Percentiles rank a stretch among this genome's conserved stretches.
phyloP scores from a whole-genome alignment of 495 filamentous ascomycete species.

The Trichoderma erinaceum region DNA sequence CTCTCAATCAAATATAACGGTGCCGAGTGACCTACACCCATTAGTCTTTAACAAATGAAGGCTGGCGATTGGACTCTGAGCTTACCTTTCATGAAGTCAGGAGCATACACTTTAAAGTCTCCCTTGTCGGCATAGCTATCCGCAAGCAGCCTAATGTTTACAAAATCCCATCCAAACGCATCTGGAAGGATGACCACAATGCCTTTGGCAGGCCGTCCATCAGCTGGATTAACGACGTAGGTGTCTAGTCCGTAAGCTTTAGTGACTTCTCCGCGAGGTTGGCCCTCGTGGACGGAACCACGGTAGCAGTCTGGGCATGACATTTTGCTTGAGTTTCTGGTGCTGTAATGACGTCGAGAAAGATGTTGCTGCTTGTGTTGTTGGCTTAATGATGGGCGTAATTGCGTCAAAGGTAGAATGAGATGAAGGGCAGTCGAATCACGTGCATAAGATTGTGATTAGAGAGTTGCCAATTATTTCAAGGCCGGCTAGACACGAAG shows the following conservation, averaged over 20 bases:
- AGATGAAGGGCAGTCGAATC: not conserved
- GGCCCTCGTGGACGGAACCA: constrained; percentile 9
- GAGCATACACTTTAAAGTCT: constrained; percentile 2
- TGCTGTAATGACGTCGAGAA: not conserved
- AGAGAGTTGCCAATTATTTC: too few species aligned
- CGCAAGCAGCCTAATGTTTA: constrained; percentile 41
- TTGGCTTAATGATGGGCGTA: not conserved
- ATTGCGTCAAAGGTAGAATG: too few species aligned
- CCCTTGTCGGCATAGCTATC: constrained; percentile 32
- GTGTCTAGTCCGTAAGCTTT: constrained; percentile 15
- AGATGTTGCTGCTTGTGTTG: not conserved
- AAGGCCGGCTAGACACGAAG: too few species aligned
- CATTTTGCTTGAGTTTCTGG: constrained; percentile 5
- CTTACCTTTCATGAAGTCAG: constrained; percentile 15
- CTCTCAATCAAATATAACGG: not conserved
- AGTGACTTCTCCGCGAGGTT: constrained; percentile 7
- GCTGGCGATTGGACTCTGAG: not conserved
- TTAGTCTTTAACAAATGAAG: not conserved
- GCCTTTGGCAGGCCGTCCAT: not conserved
- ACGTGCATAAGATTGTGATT: not conserved
- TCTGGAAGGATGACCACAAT: constrained; percentile 42
- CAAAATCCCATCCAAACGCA: constrained; percentile 42
- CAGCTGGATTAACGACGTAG: constrained; percentile 13
- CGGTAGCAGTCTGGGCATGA: constrained; percentile 13
- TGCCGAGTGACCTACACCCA: not conserved